Conservation (phyloP, 164 flowering plant species). For the Stephania yunnanensis region DNA sequence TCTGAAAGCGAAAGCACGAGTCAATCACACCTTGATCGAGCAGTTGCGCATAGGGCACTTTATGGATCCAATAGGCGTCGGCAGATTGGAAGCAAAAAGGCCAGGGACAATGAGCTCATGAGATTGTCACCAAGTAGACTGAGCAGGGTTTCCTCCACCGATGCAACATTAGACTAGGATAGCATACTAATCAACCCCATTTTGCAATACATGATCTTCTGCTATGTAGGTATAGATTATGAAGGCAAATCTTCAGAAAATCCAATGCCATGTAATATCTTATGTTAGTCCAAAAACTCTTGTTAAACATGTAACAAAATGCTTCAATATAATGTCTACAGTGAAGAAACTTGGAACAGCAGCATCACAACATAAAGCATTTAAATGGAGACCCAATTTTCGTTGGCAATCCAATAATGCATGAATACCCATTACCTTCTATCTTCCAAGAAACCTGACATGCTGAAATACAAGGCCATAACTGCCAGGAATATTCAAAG, state of each 20-base stretch:
- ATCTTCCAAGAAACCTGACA: no score
- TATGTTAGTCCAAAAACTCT: no score
- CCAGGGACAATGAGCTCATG: constrained; percentile 16
- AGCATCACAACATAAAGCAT: background rate
- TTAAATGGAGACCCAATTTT: background rate
- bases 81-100: constrained; percentile 29
- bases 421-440: no score
- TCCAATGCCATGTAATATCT: background rate
- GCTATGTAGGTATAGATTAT: background rate
- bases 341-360: background rate
- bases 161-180: constrained; percentile 1
- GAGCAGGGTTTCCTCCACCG: constrained; percentile 46
- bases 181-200: background rate
- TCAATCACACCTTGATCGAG: constrained; percentile 26
- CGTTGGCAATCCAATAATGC: no score
- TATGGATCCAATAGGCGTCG: constrained; percentile 29
- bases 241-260: background rate
- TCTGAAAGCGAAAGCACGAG: background rate
- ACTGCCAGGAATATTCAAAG: no score
- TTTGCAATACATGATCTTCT: background rate
- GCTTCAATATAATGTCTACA: background rate
- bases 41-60: constrained; percentile 49
- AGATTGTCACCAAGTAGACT: constrained; percentile 49
- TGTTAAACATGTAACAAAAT: no score
- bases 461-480: no score